Conservation (phyloP, 139 green algal genomes). For the Chloropicon primus region DNA sequence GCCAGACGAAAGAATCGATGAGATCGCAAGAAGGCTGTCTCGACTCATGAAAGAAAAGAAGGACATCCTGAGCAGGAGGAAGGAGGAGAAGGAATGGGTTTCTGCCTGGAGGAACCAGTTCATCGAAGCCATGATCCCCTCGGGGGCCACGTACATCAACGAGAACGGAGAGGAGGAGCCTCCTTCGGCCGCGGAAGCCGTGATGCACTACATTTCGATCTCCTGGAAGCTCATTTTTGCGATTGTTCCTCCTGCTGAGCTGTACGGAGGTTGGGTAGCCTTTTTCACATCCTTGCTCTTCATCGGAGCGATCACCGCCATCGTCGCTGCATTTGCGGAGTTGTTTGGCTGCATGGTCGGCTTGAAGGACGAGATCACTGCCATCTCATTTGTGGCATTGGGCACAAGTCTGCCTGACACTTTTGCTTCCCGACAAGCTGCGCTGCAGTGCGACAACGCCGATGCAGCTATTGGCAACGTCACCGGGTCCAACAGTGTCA, state of each 20-base stretch:
- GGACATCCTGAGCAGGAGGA: not conserved
- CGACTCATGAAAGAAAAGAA: not conserved
- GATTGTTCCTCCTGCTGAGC: slow-evolving; percentile 7
- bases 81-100: not conserved
- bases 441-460: slow-evolving; percentile 15
- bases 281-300: slow-evolving; percentile 9
- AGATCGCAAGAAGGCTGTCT: slow-evolving; percentile 1
- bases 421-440: slow-evolving; percentile 3
- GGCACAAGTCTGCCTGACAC: slow-evolving; percentile 5
- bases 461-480: slow-evolving; percentile 39
- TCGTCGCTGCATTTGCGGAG: slow-evolving; percentile 8
- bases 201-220: slow-evolving; percentile 18
- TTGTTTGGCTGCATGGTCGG: slow-evolving; percentile 13
- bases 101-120: slow-evolving; percentile 1
- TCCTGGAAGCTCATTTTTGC: slow-evolving; percentile 17
- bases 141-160: not conserved
- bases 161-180: slow-evolving; percentile 6
- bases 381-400: slow-evolving; percentile 8
- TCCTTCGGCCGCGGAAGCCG: not conserved
- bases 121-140: slow-evolving; percentile 1
- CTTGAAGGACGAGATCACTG: slow-evolving; percentile 8
- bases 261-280: slow-evolving; percentile 4
- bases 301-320: slow-evolving; percentile 10
- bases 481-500: slow-evolving; percentile 28
- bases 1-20: not conserved